These are phyloP conservation scores for Pelargonium australe DNA, from an alignment of 441 rosid species.

Conservation along the genomic window DNA sequence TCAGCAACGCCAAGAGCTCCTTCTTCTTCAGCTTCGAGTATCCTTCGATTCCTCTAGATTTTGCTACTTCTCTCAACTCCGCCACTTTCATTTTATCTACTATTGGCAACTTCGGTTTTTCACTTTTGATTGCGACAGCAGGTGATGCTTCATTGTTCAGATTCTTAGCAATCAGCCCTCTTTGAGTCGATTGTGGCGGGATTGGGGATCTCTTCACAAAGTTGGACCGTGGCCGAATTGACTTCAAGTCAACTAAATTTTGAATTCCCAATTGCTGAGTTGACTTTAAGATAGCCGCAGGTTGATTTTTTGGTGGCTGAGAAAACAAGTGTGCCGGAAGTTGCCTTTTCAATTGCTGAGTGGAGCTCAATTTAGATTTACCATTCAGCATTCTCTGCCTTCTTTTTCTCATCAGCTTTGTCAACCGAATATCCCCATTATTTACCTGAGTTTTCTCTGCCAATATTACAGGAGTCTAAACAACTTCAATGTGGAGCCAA, in stretches of 20 bases:
- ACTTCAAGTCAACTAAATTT: constrained; percentile 16
- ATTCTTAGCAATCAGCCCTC: constrained; percentile 20
- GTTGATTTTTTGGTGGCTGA: background rate
- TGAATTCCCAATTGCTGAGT: background rate
- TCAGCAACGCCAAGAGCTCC: background rate
- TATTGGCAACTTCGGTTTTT: constrained; percentile 21
- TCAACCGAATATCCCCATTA: background rate
- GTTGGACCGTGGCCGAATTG: constrained; percentile 36
- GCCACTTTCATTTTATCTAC: constrained; percentile 51
- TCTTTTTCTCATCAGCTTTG: constrained; percentile 14
- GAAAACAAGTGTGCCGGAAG: background rate
- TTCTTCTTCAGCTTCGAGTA: background rate
- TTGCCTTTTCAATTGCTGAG: background rate
- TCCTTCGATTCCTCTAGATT: background rate
- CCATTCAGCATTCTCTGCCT: constrained; percentile 6
- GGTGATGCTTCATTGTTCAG: constrained; percentile 15
- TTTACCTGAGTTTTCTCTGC: constrained; percentile 21
- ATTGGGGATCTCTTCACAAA: constrained; percentile 40
- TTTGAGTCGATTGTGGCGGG: constrained; percentile 25
- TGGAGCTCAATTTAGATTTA: background rate
- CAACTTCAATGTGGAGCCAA: background rate
- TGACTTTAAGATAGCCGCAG: background rate
- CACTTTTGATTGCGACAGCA: background rate
- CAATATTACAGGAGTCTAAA: background rate
- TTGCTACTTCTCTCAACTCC: constrained; percentile 15